Conservation (phyloP, 805 yeast species). For the Pichia insulana region DNA sequence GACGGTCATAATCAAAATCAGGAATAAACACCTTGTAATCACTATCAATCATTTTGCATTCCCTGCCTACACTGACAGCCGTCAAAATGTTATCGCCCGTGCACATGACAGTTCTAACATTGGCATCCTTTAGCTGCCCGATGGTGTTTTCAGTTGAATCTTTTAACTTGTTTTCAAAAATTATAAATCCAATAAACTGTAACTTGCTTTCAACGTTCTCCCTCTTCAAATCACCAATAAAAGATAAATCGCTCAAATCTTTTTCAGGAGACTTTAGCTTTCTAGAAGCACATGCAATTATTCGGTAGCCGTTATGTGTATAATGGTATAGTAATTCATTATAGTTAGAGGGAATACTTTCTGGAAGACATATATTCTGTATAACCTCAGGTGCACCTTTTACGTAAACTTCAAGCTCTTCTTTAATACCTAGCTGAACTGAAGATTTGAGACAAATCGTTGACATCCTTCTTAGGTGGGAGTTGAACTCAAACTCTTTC, state of each 20-base stretch:
- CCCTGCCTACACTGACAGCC: constrained; percentile 87
- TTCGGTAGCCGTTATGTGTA: constrained; percentile 91
- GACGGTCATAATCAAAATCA: constrained; percentile 31
- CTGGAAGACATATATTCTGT: constrained; percentile 62
- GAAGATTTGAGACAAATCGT: constrained; percentile 51
- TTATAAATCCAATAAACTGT: constrained; percentile 76
- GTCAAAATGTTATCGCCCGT: constrained; percentile 96
- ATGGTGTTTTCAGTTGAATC: constrained; percentile 56
- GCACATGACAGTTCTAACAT: constrained; percentile 84
- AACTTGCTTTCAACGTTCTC: constrained; percentile 61
- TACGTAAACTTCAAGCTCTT: constrained; percentile 43
- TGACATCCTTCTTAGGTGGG: constrained; percentile 84
- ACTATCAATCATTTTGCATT: constrained; percentile 56
- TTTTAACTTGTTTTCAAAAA: constrained; percentile 88
- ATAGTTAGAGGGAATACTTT: constrained; percentile 65
- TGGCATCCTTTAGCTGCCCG: constrained; percentile 51
- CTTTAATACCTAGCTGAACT: constrained; percentile 1
- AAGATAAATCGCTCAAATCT: constrained; percentile 34
- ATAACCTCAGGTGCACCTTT: constrained; percentile 98
- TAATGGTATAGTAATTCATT: constrained; percentile 69
- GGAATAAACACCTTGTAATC: constrained; percentile 55
- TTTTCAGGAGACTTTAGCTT: constrained; percentile 13
- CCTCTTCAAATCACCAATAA: constrained; percentile 44
- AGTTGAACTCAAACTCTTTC: constrained; percentile 70
- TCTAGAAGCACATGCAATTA: constrained; percentile 83